Conservation (phyloP, 257 asterid species). For the Plantago elongata region DNA sequence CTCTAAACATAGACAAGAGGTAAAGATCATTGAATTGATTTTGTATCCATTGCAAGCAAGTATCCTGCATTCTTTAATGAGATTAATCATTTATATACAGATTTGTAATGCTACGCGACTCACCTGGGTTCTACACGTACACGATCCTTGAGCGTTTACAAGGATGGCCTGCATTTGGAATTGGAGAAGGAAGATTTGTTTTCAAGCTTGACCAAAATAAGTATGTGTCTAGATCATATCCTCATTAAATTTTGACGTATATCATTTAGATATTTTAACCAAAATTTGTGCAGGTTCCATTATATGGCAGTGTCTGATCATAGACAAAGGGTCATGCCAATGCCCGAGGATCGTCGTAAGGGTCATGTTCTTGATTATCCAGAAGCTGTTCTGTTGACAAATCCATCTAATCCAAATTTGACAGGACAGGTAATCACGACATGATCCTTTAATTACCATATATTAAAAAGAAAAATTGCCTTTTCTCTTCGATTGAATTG, state of each 20-base stretch:
- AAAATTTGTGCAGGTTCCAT: slow-evolving; percentile 33
- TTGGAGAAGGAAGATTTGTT: slow-evolving; percentile 40
- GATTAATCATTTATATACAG: slow-evolving; percentile 20
- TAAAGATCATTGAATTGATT: background rate
- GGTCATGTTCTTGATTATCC: slow-evolving; percentile 40
- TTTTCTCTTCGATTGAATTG: too few relatives aligned
- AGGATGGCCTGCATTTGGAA: slow-evolving; percentile 35
- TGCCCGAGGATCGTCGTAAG: slow-evolving; percentile 22
- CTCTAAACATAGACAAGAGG: slow-evolving; percentile 58
- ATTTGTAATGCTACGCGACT: slow-evolving; percentile 33
- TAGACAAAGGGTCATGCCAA: slow-evolving; percentile 59
- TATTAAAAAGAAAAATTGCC: too few relatives aligned
- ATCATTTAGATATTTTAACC: background rate
- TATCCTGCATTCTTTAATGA: background rate
- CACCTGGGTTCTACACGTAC: slow-evolving; percentile 49
- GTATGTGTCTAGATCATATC: slow-evolving; percentile 9
- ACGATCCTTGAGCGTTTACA: slow-evolving; percentile 34
- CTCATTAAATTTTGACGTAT: too few relatives aligned
- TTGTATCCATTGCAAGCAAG: background rate
- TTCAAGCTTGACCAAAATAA: slow-evolving; percentile 33
- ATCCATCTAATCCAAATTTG: slow-evolving; percentile 33
- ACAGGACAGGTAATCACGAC: slow-evolving; percentile 48
- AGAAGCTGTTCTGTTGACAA: slow-evolving; percentile 51
- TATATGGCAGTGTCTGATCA: slow-evolving; percentile 60
- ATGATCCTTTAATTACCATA: too few relatives aligned